Base-by-base conservation (phyloP, 2,329 filamentous ascomycete genomes). In the Neofusicoccum sp. region DNA sequence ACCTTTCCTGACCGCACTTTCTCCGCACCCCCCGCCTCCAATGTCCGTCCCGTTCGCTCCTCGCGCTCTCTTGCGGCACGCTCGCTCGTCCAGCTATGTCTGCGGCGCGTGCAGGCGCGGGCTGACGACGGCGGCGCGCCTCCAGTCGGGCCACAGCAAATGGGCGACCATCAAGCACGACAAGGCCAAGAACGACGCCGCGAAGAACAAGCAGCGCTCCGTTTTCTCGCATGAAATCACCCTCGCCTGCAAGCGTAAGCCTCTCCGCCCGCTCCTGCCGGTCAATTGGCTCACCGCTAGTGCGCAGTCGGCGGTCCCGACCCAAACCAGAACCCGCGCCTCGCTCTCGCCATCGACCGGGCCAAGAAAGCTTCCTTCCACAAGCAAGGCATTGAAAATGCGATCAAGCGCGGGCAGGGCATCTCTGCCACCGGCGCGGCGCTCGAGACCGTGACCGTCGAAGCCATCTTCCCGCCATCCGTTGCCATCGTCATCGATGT, bases 101-200 rank as follows among this genome's bases (percentile, higher is more conserved):
- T 61, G 61, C 36, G 41, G 49, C 26, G 26, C 53, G 31, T 59
- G 51, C 26, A 34, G 49, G 44, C 82, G 65, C 75, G 33, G 45
- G 7, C 16, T 62, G 44, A 58, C 69, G 73, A 36, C 80, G 88
- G 43, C 61, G 9, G 33, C 51, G 31, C 28, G 16, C 12, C 58
- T 62, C 2, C 57, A 49, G 12, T 87, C 89, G 26, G 92, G 92
- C 12, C 92, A 96, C 77, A 96, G 89, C 75, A 89, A 92, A 73
- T 99, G 95, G 95, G 92, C 91, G 61, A 96, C 95, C 70, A 98
- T 97, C 77, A 90, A 89, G 71, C 95, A 98, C 75, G 91, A 95
- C 75, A 99, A 99, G 76, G 92, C 89, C 56, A 90, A 88, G 63
- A 89, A 88, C 61, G 95, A 99, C 74, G 83, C 83, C 62, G 87